These are phyloP conservation scores for Camellia sinensis DNA, from an alignment of 148 eudicot species.

Conservation along the genomic window DNA sequence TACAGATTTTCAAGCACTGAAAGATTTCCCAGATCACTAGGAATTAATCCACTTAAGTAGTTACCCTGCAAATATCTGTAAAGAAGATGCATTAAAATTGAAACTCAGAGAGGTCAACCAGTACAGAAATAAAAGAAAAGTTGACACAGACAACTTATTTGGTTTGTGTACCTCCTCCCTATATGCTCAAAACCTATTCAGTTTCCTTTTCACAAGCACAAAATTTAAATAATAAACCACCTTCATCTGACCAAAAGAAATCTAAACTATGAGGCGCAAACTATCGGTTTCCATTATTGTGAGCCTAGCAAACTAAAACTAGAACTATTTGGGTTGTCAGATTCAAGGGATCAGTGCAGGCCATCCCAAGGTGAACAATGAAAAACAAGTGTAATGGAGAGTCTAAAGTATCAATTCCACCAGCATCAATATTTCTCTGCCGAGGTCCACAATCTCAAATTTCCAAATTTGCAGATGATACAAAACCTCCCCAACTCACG, in stretches of 20 bases:
- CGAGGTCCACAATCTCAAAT: not conserved
- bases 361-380: not conserved
- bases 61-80: constrained; percentile 85
- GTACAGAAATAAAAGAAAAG: not conserved
- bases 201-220: not conserved
- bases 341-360: not conserved
- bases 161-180: not conserved
- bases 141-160: not conserved
- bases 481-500: not conserved
- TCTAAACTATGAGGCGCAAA: not conserved
- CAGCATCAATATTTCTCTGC: not conserved
- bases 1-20: constrained; percentile 76
- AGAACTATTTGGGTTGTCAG: not conserved
- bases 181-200: not conserved
- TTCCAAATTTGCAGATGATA: not conserved
- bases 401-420: not conserved
- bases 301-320: not conserved
- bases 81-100: constrained; percentile 8
- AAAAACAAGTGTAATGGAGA: not conserved
- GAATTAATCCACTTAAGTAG: constrained; percentile 73
- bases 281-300: not conserved
- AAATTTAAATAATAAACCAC: not conserved
- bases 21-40: constrained; percentile 77
- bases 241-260: not conserved
- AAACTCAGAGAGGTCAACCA: not conserved